Evolutionary conservation across 1,139 yeast genomes (phyloP), one percentile per base, ranked within the genome.

Genomic region (Maudiozyma humilis): DNA sequence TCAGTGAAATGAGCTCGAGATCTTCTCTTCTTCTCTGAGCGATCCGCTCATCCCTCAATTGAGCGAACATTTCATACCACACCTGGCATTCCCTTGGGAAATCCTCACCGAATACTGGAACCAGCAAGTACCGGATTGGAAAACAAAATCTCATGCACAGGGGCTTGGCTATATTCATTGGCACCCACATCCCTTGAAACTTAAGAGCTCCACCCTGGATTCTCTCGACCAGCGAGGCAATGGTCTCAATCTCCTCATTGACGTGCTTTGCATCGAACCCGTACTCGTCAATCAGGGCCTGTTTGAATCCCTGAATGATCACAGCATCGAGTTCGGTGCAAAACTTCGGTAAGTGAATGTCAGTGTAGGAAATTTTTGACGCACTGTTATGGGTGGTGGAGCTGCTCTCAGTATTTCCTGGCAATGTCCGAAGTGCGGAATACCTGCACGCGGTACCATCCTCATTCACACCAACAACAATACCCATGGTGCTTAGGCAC

Each of bases 121-220:
- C 74, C 52, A 88, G 68, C 35, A 85, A 78, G 62, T 70, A 82
- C 47, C 96, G 70, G 40, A 89, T 83, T 50, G 80, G 76, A 63
- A 75, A 87, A 64, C 95, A 85, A 54, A 88, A 84, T 45, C 84
- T 73, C 36, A 77, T 65, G 3, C 95, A 94, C 44, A 89, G 68
- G 27, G 75, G 66, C 51, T 72, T 72, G 38, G 94, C 89, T 41
- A 84, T 70, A 14, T 73, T 73, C 59, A 68, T 82, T 1, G 96
- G 94, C 36, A 88, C 67, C 96, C 96, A 89, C 4, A 96, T 87
- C 1, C 97, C 97, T 66, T 89, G 97, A 54, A 89, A 86, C 68
- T 87, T 88, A 53, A 89, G 72, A 56, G 80, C 86, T 2, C 96
- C 97, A 38, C 97, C 97, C 45, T 96, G 69, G 17, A 88, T 87